Evolutionary conservation across 1,284 basidiomycete genomes (phyloP), one percentile per base, ranked within the genome.

Genomic region (Ceratobasidium sp.): DNA sequence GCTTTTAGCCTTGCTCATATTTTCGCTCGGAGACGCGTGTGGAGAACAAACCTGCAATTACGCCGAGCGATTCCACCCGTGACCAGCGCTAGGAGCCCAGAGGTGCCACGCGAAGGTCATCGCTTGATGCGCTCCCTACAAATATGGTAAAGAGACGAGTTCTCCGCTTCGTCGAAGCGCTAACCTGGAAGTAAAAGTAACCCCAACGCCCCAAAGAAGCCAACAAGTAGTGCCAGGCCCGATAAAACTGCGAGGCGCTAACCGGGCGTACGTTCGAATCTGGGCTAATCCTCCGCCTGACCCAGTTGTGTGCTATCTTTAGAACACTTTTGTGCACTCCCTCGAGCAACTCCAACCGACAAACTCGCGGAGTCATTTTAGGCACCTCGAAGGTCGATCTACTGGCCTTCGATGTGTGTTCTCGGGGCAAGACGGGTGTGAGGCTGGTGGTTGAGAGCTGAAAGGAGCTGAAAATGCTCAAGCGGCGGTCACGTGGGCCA

Each of bases 231-330:
- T 57, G 52, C 62, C 25, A 56, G 25, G 25, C 51, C 73, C 73
- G 73, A 76, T 37, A 76, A 76, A 56, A 57, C 64, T 57, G 73
- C 73, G 73, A 76, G 54, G 54, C 29, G 40, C 34, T 34, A 22
- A 54, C 44, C 73, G 73, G 73, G 43, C 37, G 43, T 15, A 66
- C 17, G 11, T 29, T 32, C 64, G 1, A 44, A 49, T 76, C 37
- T 37, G 32, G 64, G 22, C 11, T n/a, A 13, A 43, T 49, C 64
- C 52, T 34, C 73, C 73, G 73, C 25, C 37, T 51, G 64, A 17
- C 22, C 9, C 17, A n/a, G 59, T 43, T 37, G 46, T n/a, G 7
- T 6, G 22, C 70, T 44, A 64, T 51, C 17, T 43, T 64, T 65
- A 65, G 71, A 29, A 46, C 29, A 7, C 22, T 19, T 29, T 34